Percentiles rank a stretch among this genome's conserved stretches.
Conservation (phyloP, 345 rosid species). For the Raphanus raphanistrum region DNA sequence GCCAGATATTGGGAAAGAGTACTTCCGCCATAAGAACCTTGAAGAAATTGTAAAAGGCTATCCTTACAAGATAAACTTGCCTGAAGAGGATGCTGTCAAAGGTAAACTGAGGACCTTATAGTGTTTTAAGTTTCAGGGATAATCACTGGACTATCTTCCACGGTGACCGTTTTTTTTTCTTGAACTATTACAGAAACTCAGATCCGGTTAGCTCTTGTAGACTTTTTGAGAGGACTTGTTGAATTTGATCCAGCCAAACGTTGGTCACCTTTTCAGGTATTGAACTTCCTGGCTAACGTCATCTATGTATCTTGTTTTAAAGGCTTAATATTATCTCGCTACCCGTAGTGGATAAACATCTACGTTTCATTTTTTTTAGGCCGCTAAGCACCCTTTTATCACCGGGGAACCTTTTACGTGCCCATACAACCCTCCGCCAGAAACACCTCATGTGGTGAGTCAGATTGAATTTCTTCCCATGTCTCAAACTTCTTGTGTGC, state of each 20-base stretch:
- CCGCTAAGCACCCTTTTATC: slow-evolving; percentile 95
- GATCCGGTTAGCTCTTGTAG: slow-evolving; percentile 84
- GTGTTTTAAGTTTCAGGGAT: slow-evolving; percentile 9
- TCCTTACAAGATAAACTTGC: slow-evolving; percentile 80
- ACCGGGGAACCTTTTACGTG: slow-evolving; percentile 96
- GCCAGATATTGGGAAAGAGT: slow-evolving; percentile 89
- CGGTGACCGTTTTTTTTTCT: slow-evolving; percentile 24
- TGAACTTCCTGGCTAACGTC: slow-evolving; percentile 5
- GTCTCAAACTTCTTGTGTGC: slow-evolving; percentile 17
- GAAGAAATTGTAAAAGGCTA: slow-evolving; percentile 84
- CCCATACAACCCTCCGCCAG: slow-evolving; percentile 84
- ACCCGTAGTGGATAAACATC: slow-evolving; percentile 6
- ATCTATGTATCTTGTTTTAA: background rate
- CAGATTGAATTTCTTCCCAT: slow-evolving; percentile 23
- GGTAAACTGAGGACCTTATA: slow-evolving; percentile 51
- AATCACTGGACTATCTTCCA: slow-evolving; percentile 15
- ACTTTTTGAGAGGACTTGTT: slow-evolving; percentile 96
- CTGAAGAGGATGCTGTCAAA: slow-evolving; percentile 71
- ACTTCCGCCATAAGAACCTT: slow-evolving; percentile 86
- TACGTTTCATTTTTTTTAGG: slow-evolving; percentile 52
- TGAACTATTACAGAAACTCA: slow-evolving; percentile 63
- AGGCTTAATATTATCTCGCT: slow-evolving; percentile 16
- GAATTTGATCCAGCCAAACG: slow-evolving; percentile 99
- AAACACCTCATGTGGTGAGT: slow-evolving; percentile 86
- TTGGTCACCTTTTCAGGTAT: slow-evolving; percentile 99